phyloP scores from a whole-genome alignment of 2,329 filamentous ascomycete genomes.

The Penicillium olsonii region DNA sequence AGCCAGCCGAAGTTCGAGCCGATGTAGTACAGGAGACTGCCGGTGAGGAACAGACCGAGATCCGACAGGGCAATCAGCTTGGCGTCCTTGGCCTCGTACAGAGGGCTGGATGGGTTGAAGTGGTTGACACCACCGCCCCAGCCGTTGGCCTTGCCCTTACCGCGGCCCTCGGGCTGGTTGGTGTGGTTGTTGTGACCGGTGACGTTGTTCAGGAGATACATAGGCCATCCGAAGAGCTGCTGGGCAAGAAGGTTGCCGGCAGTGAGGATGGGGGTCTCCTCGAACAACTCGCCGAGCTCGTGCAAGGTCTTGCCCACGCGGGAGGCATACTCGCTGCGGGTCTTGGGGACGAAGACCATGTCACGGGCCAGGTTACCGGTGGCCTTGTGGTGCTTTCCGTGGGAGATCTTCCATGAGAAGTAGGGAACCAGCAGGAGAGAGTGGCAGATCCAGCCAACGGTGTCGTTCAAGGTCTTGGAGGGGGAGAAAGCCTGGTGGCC shows the following conservation, averaged over 20 bases:
- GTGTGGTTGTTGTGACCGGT: constrained; percentile 96
- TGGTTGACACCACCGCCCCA: constrained; percentile 83
- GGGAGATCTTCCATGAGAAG: constrained; percentile 99
- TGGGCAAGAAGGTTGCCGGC: constrained; percentile 73
- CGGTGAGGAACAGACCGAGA: constrained; percentile 70
- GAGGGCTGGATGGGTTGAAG: constrained; percentile 82
- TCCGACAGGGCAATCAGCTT: constrained; percentile 85
- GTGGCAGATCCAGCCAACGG: constrained; percentile 88
- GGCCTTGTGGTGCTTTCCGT: constrained; percentile 99
- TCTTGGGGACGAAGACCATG: constrained; percentile 98
- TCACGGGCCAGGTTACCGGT: constrained; percentile 96
- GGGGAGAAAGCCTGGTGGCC: constrained; percentile 95
- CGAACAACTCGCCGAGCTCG: constrained; percentile 83
- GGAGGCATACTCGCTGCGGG: constrained; percentile 75
- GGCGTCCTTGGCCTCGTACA: constrained; percentile 90
- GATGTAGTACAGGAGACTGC: constrained; percentile 65
- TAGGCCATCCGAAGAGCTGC: constrained; percentile 89
- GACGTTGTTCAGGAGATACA: constrained; percentile 88
- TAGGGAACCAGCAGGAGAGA: constrained; percentile 89
- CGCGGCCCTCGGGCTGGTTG: constrained; percentile 87
- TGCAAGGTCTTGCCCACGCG: constrained; percentile 73
- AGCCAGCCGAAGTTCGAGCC: constrained; percentile 76
- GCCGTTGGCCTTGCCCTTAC: constrained; percentile 88
- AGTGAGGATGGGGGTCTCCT: constrained; percentile 90
- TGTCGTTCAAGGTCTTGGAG: constrained; percentile 88